These are phyloP conservation scores for Scutellaria baicalensis DNA, from an alignment of 257 asterid species.

Conservation along the genomic window DNA sequence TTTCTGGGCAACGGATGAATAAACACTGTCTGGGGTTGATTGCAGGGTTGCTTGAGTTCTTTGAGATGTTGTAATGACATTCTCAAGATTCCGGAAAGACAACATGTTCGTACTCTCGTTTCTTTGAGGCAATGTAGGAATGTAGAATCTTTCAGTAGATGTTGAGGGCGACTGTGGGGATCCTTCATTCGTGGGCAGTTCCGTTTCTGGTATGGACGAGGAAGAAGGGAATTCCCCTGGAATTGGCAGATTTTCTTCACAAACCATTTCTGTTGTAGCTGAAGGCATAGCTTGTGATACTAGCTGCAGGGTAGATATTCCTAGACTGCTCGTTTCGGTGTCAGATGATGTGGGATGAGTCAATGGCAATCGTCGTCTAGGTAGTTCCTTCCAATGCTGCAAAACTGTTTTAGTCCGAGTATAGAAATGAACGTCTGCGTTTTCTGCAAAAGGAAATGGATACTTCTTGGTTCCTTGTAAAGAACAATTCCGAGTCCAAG, in stretches of 20 bases:
- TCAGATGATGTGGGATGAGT: constrained; percentile 23
- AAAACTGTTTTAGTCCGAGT: constrained; percentile 28
- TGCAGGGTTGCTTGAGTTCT: background rate
- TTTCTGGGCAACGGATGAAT: background rate
- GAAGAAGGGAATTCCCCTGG: background rate
- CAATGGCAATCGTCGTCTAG: constrained; percentile 22
- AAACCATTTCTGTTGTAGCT: no score
- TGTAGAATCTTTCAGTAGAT: background rate
- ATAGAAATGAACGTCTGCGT: constrained; percentile 35
- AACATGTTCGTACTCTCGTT: background rate
- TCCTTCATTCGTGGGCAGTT: background rate
- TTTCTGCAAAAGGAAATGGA: constrained; percentile 16
- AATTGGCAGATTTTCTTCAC: background rate
- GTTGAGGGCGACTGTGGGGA: background rate
- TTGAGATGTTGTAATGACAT: constrained; percentile 8
- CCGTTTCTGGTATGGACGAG: background rate
- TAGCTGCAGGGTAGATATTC: background rate
- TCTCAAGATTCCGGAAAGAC: constrained; percentile 7
- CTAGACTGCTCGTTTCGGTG: constrained; percentile 21
- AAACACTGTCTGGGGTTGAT: constrained; percentile 3
- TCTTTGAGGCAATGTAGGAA: background rate
- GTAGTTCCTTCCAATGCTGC: constrained; percentile 38
- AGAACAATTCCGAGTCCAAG: background rate
- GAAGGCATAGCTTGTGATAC: background rate
- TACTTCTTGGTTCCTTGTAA: background rate